Percentiles rank a stretch among this genome's conserved stretches.
These are phyloP conservation scores for Trichosanthes cucumerina DNA, from an alignment of 306 rosid genomes.

Conservation along the genomic window DNA sequence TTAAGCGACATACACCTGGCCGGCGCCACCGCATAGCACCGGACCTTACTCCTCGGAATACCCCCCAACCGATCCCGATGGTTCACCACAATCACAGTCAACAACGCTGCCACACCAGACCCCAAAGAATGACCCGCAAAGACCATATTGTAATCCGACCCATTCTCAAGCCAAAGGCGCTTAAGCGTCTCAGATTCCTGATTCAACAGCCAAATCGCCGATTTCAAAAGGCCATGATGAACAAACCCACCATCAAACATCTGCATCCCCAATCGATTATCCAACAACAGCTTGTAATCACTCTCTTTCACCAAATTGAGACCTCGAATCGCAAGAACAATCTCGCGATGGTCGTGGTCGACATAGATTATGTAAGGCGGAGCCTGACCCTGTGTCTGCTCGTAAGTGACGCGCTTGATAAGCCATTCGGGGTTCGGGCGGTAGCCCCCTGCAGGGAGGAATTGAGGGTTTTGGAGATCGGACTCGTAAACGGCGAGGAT, in stretches of 20 bases:
- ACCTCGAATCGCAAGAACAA: constrained; percentile 71
- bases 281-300: constrained; percentile 52
- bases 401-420: constrained; percentile 44
- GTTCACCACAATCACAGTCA: constrained; percentile 58
- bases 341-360: constrained; percentile 60
- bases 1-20: constrained; percentile 93
- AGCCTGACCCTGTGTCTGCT: constrained; percentile 42
- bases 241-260: constrained; percentile 89
- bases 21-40: constrained; percentile 75
- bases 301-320: constrained; percentile 60
- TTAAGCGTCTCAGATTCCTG: constrained; percentile 60
- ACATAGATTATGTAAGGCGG: constrained; percentile 77
- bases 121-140: constrained; percentile 88
- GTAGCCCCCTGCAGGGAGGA: constrained; percentile 37
- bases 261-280: constrained; percentile 64
- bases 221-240: constrained; percentile 68
- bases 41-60: constrained; percentile 46
- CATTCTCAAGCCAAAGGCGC: constrained; percentile 59
- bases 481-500: constrained; percentile 81
- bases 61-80: constrained; percentile 56
- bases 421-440: constrained; percentile 53
- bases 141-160: constrained; percentile 45
- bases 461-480: constrained; percentile 36
- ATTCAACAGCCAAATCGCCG: constrained; percentile 73
- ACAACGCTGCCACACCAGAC: constrained; percentile 72